These are phyloP conservation scores for Aureobasidium sp. DNA, from an alignment of 2,329 filamentous ascomycete genomes.

Conservation along the genomic window DNA sequence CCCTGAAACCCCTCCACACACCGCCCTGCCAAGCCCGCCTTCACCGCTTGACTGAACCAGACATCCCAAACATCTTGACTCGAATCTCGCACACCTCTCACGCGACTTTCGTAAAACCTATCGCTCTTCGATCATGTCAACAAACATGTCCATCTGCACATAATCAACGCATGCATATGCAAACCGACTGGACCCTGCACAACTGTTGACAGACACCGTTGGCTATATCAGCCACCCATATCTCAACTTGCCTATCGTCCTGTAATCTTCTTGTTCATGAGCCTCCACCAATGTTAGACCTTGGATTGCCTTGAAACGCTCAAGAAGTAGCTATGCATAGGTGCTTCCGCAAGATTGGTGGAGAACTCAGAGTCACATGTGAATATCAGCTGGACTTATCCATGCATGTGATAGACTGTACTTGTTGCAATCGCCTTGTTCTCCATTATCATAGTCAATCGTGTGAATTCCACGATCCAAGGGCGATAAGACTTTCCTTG, in stretches of 20 bases:
- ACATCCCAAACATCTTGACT: neutral
- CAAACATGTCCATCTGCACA: neutral
- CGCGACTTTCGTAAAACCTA: neutral
- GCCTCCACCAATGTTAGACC: neutral
- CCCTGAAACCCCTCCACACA: neutral
- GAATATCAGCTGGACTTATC: neutral
- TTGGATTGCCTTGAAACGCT: neutral
- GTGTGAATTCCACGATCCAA: too few species aligned
- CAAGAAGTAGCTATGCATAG: neutral
- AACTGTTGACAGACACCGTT: neutral
- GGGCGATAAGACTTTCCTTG: too few species aligned
- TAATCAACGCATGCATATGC: neutral
- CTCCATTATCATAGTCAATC: too few species aligned
- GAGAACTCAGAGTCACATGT: neutral
- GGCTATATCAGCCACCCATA: neutral
- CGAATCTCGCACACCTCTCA: neutral
- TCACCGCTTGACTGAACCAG: neutral
- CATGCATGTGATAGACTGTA: neutral
- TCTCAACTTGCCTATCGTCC: neutral
- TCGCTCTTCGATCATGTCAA: neutral
- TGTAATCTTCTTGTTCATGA: neutral
- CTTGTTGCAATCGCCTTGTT: too few species aligned
- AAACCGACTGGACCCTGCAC: neutral
- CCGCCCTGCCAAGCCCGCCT: conserved; percentile 4
- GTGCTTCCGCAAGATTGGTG: neutral